These are phyloP conservation scores for Dryas drummondii DNA, from an alignment of 306 rosid species.

Conservation along the genomic window DNA sequence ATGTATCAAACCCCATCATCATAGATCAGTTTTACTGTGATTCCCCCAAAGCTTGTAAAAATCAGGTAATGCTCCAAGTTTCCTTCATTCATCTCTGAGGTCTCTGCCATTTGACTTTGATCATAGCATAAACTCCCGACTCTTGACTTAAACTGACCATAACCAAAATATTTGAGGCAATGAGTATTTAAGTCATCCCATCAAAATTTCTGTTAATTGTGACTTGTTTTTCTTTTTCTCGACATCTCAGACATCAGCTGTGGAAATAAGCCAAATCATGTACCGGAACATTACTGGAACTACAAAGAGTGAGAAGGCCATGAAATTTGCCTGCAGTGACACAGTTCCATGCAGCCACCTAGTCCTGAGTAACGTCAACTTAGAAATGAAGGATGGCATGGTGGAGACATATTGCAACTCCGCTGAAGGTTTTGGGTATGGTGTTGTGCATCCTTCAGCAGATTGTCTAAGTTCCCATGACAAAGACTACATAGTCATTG, in stretches of 20 bases:
- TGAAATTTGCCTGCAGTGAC: slow-evolving; percentile 89
- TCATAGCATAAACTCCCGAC: background rate
- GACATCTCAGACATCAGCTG: slow-evolving; percentile 62
- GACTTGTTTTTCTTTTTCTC: background rate
- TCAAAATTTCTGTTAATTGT: background rate
- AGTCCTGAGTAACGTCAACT: slow-evolving; percentile 73
- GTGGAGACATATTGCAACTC: slow-evolving; percentile 92
- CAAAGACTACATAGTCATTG: slow-evolving; percentile 21
- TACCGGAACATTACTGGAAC: slow-evolving; percentile 79
- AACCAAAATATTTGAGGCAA: background rate
- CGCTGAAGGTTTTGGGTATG: slow-evolving; percentile 83
- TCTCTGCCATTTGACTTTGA: background rate
- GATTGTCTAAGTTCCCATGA: slow-evolving; percentile 81
- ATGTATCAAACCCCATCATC: slow-evolving; percentile 81
- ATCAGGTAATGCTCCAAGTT: slow-evolving; percentile 53
- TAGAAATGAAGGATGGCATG: slow-evolving; percentile 75
- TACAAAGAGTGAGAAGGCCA: slow-evolving; percentile 78
- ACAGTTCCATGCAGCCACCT: slow-evolving; percentile 74
- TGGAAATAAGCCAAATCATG: slow-evolving; percentile 71
- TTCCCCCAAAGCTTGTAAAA: slow-evolving; percentile 69
- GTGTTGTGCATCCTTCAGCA: slow-evolving; percentile 84
- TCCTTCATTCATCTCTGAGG: background rate
- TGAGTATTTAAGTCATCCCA: background rate
- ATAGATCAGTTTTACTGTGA: slow-evolving; percentile 98
- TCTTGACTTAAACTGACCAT: background rate